A percentile compares a stretch with the other conserved stretches of the same genome.
Conservation (phyloP, 345 rosid genomes). For the Eucalyptus cladocalyx region DNA sequence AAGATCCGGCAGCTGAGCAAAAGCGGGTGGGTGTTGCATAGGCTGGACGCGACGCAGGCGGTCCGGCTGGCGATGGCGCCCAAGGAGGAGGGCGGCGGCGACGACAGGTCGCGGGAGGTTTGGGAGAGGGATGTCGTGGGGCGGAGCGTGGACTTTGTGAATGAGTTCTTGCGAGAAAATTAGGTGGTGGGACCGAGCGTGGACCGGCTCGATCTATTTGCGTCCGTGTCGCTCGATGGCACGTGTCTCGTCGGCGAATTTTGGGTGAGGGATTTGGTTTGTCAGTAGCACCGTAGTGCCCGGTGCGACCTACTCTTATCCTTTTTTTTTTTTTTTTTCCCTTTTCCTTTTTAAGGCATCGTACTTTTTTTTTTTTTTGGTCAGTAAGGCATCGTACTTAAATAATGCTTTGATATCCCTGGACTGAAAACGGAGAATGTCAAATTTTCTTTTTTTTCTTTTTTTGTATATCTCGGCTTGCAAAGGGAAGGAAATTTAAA, state of each 20-base stretch:
- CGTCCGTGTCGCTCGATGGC: too few species aligned
- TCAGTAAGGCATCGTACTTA: accelerated
- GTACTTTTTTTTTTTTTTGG: too few species aligned
- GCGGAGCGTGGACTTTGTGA: constrained; percentile 61
- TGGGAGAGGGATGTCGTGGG: constrained; percentile 53
- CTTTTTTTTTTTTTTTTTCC: too few species aligned
- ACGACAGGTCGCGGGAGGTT: constrained; percentile 30
- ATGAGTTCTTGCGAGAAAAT: constrained; percentile 51
- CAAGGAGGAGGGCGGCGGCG: not conserved
- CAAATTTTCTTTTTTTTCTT: accelerated
- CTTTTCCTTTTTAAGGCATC: accelerated
- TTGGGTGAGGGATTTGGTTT: too few species aligned
- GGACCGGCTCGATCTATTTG: not conserved
- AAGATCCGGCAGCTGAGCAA: constrained; percentile 42
- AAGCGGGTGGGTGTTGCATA: constrained; percentile 62
- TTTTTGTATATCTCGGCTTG: too few species aligned
- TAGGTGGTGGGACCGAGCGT: constrained; percentile 25
- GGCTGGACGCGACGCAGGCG: constrained; percentile 66
- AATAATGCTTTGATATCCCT: too few species aligned
- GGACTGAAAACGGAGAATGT: accelerated
- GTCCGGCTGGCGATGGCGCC: constrained; percentile 14
- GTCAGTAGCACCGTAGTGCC: too few species aligned
- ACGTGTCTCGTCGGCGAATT: too few species aligned
- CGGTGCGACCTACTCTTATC: too few species aligned
- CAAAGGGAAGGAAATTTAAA: too few species aligned